These are phyloP conservation scores for Copromyces sp. DNA, from an alignment of 495 filamentous ascomycete species.

Conservation along the genomic window DNA sequence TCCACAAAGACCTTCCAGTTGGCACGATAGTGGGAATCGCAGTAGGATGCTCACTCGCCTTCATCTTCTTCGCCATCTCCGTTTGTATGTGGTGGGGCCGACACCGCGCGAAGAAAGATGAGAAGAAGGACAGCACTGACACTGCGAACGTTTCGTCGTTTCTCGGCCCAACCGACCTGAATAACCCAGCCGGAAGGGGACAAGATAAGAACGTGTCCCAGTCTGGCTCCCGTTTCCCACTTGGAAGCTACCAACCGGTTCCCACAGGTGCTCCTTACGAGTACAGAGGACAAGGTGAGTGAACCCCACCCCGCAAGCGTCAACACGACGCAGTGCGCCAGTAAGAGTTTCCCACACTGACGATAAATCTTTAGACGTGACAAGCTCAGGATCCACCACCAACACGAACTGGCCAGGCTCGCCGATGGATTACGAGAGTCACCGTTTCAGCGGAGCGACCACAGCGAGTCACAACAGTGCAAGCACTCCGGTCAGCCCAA, in stretches of 20 bases:
- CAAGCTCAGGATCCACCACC: background rate
- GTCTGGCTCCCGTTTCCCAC: background rate
- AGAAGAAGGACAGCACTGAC: slow-evolving; percentile 1
- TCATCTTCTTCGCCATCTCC: slow-evolving; percentile 4
- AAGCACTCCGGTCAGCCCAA: background rate
- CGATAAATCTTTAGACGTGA: background rate
- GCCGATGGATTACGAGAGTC: background rate
- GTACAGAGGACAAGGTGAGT: background rate
- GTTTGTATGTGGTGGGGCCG: slow-evolving; percentile 11
- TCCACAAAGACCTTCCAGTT: slow-evolving; percentile 2
- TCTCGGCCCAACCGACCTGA: background rate
- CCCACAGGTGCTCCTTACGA: background rate
- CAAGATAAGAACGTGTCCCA: background rate
- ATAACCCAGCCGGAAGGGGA: background rate
- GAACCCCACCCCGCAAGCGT: background rate
- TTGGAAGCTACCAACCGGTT: background rate
- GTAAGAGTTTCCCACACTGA: background rate
- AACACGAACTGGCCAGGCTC: background rate
- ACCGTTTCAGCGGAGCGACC: background rate
- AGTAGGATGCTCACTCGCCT: slow-evolving; percentile 7
- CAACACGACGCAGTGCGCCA: background rate
- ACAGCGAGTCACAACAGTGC: background rate
- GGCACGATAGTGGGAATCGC: slow-evolving; percentile 14
- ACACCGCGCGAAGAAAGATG: background rate
- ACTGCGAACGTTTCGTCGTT: background rate